Percentiles rank a stretch among this genome's conserved stretches.
These are phyloP conservation scores for Lolium perenne DNA, from an alignment of 176 grass and related monocot genomes.

Conservation along the genomic window DNA sequence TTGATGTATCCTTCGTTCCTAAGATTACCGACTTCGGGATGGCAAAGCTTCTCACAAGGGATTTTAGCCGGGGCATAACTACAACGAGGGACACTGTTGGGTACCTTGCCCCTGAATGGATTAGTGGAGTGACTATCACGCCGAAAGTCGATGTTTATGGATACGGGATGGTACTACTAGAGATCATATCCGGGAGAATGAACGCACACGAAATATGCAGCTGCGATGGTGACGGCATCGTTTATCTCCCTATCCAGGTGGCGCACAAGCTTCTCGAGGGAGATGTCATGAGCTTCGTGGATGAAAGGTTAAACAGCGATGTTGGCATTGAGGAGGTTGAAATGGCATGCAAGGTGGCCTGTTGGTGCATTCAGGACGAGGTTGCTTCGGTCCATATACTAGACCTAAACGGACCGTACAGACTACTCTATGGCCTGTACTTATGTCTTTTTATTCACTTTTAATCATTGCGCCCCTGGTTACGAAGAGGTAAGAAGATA, in stretches of 20 bases:
- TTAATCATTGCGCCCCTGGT: no score
- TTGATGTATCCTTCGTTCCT: constrained; percentile 25
- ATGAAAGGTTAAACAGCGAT: constrained; percentile 23
- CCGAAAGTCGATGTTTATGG: constrained; percentile 44
- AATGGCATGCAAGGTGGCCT: constrained; percentile 36
- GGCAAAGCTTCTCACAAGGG: constrained; percentile 38
- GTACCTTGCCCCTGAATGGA: constrained; percentile 55
- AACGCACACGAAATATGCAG: no score
- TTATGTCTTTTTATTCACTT: no score
- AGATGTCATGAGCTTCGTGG: not conserved
- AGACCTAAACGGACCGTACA: no score
- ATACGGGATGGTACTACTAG: constrained; percentile 46
- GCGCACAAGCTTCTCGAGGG: constrained; percentile 25
- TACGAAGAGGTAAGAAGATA: no score
- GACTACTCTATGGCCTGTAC: no score
- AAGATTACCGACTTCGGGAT: constrained; percentile 52
- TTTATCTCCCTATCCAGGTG: constrained; percentile 46
- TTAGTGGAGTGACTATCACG: constrained; percentile 28
- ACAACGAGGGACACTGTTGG: constrained; percentile 33
- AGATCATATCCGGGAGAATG: constrained; percentile 44
- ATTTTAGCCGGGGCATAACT: constrained; percentile 43
- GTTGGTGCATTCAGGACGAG: constrained; percentile 48
- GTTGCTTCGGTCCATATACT: no score
- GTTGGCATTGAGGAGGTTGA: constrained; percentile 24
- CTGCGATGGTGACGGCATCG: no score